These are phyloP conservation scores for Aspergillus costaricaensis DNA, from an alignment of 2,329 filamentous ascomycete species.

Conservation along the genomic window DNA sequence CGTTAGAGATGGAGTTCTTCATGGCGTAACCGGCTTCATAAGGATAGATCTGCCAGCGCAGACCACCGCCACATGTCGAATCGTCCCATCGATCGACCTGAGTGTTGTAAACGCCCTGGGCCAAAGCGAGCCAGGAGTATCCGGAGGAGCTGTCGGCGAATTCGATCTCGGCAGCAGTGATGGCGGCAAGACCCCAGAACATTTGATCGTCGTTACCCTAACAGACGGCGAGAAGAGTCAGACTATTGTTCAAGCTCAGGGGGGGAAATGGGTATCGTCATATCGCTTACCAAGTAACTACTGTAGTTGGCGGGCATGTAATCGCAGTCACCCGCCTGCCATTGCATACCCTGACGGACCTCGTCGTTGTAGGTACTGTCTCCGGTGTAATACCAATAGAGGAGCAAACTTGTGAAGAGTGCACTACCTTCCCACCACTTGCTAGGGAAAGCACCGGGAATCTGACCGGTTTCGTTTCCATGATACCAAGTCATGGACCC, in stretches of 20 bases:
- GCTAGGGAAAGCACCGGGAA: conserved; percentile 62
- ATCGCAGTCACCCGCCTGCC: conserved; percentile 38
- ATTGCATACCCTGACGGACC: conserved; percentile 46
- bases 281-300: conserved; percentile 27
- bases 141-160: conserved; percentile 59
- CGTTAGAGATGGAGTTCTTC: conserved; percentile 81
- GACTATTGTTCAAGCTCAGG: neutral
- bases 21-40: conserved; percentile 78
- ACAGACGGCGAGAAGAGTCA: neutral
- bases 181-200: conserved; percentile 69
- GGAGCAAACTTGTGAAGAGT: conserved; percentile 68
- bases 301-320: conserved; percentile 44
- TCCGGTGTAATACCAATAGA: conserved; percentile 70
- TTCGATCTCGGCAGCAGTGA: conserved; percentile 66
- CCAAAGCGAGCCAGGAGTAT: conserved; percentile 57
- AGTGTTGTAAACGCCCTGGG: conserved; percentile 71
- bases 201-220: conserved; percentile 70
- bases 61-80: conserved; percentile 67
- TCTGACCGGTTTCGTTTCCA: conserved; percentile 53
- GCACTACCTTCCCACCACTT: conserved; percentile 76
- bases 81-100: conserved; percentile 71
- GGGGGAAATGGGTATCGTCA: no score
- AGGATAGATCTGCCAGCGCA: conserved; percentile 79
- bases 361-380: conserved; percentile 64
- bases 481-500: conserved; percentile 56